Base-by-base conservation (phyloP, 225 moss, liverwort and hornwort genomes). In the Polytrichum commune region DNA sequence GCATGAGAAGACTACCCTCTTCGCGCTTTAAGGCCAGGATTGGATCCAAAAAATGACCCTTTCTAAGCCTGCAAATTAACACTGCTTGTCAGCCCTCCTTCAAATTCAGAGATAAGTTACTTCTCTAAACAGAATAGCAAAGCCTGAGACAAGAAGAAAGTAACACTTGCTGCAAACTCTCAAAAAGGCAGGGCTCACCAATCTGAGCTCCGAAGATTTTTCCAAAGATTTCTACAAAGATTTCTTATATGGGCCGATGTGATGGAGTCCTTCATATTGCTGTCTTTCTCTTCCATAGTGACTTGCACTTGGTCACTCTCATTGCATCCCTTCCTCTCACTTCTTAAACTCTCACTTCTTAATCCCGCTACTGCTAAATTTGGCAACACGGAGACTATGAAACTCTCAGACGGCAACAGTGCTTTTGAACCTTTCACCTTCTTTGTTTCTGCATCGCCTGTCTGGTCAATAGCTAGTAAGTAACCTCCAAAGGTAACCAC, bases 1-100 rank as follows among this genome's bases (percentile, higher is more conserved):
- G 80, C 84, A 84, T 84, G 46, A 84, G 84, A 29, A 84, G 62
- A 69, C 84, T 84, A 62, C 84, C 84, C 68, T 84, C 72, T 69
- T 84, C 84, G 30, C 71, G 73, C 66, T 75, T 77, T 69, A 84
- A 70, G n/a, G 84, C 77, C 69, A 80, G 55, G 61, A 84, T 54
- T 71, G 84, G 80, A 62, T 77, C 71, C 62, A 80, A 69, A 64
- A 84, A 62, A 46, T 72, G 69, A 65, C 72, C 80, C 13, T 69
- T 56, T 18, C 67, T 35, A 68, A 80, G 56, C 80, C 84, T 84
- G 77, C 79, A 82, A 54, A 64, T 60, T 75, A 46, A 4, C 46
- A 46, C 46, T 46, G 46, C 46, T 46, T 46, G 4, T 46, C 46
- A 46, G 46, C 46, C 46, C 46, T 46, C 46, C 33, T 33, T 33